Evolutionary conservation across 805 yeast genomes (phyloP), one percentile per base, ranked within the genome.

Genomic region (Zygoascus ofunaensis): DNA sequence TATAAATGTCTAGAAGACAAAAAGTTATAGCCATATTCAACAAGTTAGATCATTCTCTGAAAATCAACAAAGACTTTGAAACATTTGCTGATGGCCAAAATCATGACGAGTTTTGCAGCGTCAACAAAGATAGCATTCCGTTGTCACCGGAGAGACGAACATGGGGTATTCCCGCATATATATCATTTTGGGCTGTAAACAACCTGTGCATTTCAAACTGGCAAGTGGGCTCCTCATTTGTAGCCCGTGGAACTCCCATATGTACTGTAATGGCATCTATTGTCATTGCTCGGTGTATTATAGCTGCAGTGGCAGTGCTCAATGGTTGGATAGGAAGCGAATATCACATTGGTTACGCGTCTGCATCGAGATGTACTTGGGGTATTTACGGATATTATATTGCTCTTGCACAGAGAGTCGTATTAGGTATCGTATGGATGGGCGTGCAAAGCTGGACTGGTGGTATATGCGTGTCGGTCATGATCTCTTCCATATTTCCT

Each of bases 281-380:
- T 18, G 62, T 70, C 18, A 43, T 74, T 18, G 76, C 69, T 3
- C 66, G 70, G 41, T 23, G 62, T 12, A 51, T 74, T 38, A 66
- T 70, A 43, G 64, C 68, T 34, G 48, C 61, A 2, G 57, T 69
- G 37, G 70, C 75, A 8, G 56, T 70, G 5, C 55, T 65, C 10
- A 71, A 71, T 47, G 73, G 75, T 28, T 65, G 68, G 55, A 69
- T 67, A 14, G 79, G 79, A 28, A 65, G 70, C 5, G 62, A 64
- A 19, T 74, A 67, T 56, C 77, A 72, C 54, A 62, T 74, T 35
- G 77, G 78, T 1, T 74, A 64, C 49, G 68, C 78, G 2, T 63
- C 74, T 8, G 62, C 63, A 42, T 60, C 66, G 20, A 57, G 79
- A 41, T 63, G 66, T 39, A 58, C 70, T 0, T 74, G 70, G 59